Base-by-base conservation (phyloP, 192 early-diverging fungal species). In the Funneliformis mosseae region DNA sequence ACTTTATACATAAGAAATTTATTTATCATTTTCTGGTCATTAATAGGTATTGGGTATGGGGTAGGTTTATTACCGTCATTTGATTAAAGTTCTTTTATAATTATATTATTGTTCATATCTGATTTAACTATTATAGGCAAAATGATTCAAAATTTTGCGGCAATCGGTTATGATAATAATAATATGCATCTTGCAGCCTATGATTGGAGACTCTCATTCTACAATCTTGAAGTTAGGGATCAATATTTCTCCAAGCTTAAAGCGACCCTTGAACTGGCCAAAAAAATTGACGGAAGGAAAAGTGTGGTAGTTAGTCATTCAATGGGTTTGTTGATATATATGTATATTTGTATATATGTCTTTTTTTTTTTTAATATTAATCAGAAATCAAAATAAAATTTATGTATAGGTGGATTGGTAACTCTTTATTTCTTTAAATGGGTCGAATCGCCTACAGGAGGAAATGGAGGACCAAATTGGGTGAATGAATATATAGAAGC, bases 141-240 rank as follows among this genome's bases (percentile, higher is more conserved):
- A 67, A 83, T 89, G 45, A 94, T 95, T 74, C 88, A 93, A 75
- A 97, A 96, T 82, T 79, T 97, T 61, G 95, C 94, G 0, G 92
- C 91, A 0, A 87, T 91, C 66, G 96, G 96, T 38, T 96, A 96
- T 85, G 96, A 97, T 83, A 91, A 85, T 86, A 94, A 92, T 80
- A 95, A 93, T 77, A 96, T 97, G 96, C 85, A 93, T 39, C 83
- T 97, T 60, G 95, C 95, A 0, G 84, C 93, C 1, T 97, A 97
- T 81, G 95, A 97, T 88, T 97, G 96, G 96, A 89, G 96, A 45
- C 82, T 98, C 63, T 90, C 92, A 1, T 92, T 93, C 68, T 62
- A 79, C 39, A 95, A 96, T 68, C 85, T 97, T 4, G 95, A 98
- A 80, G 85, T 83, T 10, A 88, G 96, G 18, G 96, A 98, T 81